These are phyloP conservation scores for Rhododendron kiyosumense DNA, from an alignment of 148 eudicot genomes.

Conservation along the genomic window DNA sequence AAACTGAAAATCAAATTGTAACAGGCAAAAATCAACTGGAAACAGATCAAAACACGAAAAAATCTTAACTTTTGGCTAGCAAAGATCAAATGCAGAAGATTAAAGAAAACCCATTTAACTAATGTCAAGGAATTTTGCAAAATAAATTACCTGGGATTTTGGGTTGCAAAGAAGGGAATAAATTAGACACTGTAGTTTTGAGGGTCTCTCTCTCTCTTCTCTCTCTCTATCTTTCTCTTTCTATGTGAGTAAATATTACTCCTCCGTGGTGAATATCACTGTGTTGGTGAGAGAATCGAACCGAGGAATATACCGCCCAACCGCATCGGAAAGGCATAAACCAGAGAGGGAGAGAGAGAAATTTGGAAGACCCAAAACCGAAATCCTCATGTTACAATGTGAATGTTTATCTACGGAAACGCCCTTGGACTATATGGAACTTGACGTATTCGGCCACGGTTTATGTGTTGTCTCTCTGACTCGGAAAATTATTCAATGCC, in stretches of 20 bases:
- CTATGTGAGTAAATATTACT: neutral
- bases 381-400: neutral
- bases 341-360: neutral
- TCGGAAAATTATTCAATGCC: too few relatives aligned
- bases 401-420: neutral
- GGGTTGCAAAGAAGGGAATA: neutral
- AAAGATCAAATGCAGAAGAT: neutral
- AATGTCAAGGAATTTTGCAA: neutral
- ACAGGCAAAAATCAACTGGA: neutral
- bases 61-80: neutral
- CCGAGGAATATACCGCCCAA: slow-evolving; percentile 10
- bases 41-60: neutral
- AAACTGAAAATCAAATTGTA: neutral
- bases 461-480: neutral
- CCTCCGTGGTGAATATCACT: neutral
- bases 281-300: slow-evolving; percentile 10
- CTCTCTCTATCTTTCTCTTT: neutral
- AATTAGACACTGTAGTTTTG: neutral
- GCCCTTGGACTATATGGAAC: neutral
- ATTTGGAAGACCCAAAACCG: neutral
- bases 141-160: slow-evolving; percentile 5
- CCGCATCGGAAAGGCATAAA: neutral
- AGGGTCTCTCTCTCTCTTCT: neutral
- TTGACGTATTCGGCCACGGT: neutral
- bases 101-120: neutral